phyloP scores from a whole-genome alignment of 768 basidiomycete species.

The Cystobasidium tubakii region DNA sequence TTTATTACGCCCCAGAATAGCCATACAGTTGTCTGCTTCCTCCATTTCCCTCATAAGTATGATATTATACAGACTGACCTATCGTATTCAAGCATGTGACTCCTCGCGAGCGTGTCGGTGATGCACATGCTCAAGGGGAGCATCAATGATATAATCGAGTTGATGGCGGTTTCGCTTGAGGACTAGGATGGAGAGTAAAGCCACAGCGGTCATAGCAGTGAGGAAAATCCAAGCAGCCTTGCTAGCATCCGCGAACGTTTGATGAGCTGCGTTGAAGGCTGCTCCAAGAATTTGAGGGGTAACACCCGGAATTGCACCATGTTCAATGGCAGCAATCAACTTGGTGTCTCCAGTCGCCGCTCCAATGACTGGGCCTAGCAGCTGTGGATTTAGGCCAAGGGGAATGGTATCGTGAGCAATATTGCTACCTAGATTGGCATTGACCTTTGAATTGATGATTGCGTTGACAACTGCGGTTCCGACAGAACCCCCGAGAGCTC shows the following conservation, averaged over 20 bases:
- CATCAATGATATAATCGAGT: conserved; percentile 23
- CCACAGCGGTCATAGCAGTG: not conserved
- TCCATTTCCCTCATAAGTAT: too few species aligned
- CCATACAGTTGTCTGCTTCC: too few species aligned
- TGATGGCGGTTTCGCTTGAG: conserved; percentile 14
- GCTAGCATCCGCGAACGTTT: not conserved
- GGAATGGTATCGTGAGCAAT: conserved; percentile 9
- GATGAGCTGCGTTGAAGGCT: conserved; percentile 2
- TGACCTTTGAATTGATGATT: not conserved
- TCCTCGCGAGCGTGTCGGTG: not conserved
- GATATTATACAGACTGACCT: too few species aligned
- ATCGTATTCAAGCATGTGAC: not conserved
- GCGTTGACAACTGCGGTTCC: conserved; percentile 4
- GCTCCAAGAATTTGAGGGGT: conserved; percentile 15
- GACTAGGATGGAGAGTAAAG: not conserved
- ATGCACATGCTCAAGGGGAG: conserved; percentile 14
- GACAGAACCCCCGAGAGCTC: conserved; percentile 11
- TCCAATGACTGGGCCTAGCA: conserved; percentile 9
- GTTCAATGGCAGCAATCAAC: conserved; percentile 3
- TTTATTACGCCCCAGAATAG: too few species aligned
- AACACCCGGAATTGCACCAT: not conserved
- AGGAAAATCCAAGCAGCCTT: conserved; percentile 3
- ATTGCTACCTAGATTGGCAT: not conserved
- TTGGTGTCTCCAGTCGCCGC: conserved; percentile 12
- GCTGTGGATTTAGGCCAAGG: conserved; percentile 1